Evolutionary conservation across 2,329 filamentous ascomycete genomes (phyloP).

Genomic region (Chaetomium sp.): DNA sequence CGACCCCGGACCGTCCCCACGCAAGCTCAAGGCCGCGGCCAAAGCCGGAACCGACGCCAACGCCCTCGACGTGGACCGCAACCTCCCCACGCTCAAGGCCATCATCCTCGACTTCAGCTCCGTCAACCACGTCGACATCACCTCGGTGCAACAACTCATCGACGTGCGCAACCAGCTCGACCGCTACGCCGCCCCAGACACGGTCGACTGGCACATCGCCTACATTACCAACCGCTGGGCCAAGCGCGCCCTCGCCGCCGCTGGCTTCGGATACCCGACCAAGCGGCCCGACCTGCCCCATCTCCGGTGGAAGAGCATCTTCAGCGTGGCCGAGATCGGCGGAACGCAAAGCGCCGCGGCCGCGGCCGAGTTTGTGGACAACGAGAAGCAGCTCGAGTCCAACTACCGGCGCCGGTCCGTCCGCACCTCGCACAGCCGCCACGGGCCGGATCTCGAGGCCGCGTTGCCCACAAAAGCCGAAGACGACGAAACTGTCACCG

Average conservation of each 20-base stretch:
- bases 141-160: slow-evolving; percentile 85
- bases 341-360: slow-evolving; percentile 64
- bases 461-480: slow-evolving; percentile 5
- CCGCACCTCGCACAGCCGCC: background rate
- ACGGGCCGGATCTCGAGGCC: slow-evolving; percentile 7
- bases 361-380: slow-evolving; percentile 57
- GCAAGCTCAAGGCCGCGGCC: slow-evolving; percentile 27
- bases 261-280: slow-evolving; percentile 80
- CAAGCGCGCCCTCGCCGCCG: slow-evolving; percentile 78
- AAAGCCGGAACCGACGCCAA: slow-evolving; percentile 15
- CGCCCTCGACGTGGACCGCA: slow-evolving; percentile 17
- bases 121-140: slow-evolving; percentile 91
- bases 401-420: slow-evolving; percentile 8
- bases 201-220: slow-evolving; percentile 94
- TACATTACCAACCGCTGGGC: slow-evolving; percentile 92
- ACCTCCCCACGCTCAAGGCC: slow-evolving; percentile 43
- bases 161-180: slow-evolving; percentile 94
- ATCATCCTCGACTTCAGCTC: slow-evolving; percentile 89
- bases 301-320: slow-evolving; percentile 86
- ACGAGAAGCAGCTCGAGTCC: slow-evolving; percentile 40
- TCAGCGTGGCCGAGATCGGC: slow-evolving; percentile 80
- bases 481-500: background rate
- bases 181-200: slow-evolving; percentile 69
- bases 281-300: slow-evolving; percentile 44
- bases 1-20: slow-evolving; percentile 67